A percentile compares a stretch with the other conserved stretches of the same genome.
Evolutionary conservation across 306 rosid genomes (phyloP).

Genomic region (Vicia sativa): DNA sequence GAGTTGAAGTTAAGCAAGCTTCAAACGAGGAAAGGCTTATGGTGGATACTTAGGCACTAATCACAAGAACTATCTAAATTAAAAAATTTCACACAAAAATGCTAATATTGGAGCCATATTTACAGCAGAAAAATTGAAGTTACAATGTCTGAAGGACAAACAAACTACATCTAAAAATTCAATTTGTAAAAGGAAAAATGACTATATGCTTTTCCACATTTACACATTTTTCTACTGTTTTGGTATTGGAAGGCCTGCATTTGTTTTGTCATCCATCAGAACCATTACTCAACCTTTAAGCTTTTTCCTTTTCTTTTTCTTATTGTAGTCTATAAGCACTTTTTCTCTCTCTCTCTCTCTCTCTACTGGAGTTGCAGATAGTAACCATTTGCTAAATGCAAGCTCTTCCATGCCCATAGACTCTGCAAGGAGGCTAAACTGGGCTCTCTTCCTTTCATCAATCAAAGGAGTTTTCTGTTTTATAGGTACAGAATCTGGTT

Average conservation of each 20-base stretch:
- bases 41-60: too few relatives aligned
- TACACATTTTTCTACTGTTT: constrained; percentile 13
- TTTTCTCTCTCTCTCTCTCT: too few relatives aligned
- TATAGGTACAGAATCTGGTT: constrained; percentile 34
- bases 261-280: constrained; percentile 22
- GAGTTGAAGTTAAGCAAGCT: too few relatives aligned
- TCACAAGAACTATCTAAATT: too few relatives aligned
- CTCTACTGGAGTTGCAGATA: constrained; percentile 66
- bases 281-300: constrained; percentile 42
- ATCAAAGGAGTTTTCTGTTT: constrained; percentile 44
- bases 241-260: constrained; percentile 1
- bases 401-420: constrained; percentile 68
- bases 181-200: constrained; percentile 11
- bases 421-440: constrained; percentile 62
- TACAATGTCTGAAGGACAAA: neutral
- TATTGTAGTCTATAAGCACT: constrained; percentile 63
- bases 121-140: neutral
- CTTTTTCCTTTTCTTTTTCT: constrained; percentile 59
- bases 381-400: constrained; percentile 83
- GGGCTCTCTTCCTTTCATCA: constrained; percentile 58
- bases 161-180: neutral
- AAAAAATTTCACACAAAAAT: too few relatives aligned
- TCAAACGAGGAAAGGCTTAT: too few relatives aligned
- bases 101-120: too few relatives aligned
- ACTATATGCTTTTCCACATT: constrained; percentile 32